Evolutionary conservation across 2,329 filamentous ascomycete genomes (phyloP).

Genomic region (Aspergillus sp.): DNA sequence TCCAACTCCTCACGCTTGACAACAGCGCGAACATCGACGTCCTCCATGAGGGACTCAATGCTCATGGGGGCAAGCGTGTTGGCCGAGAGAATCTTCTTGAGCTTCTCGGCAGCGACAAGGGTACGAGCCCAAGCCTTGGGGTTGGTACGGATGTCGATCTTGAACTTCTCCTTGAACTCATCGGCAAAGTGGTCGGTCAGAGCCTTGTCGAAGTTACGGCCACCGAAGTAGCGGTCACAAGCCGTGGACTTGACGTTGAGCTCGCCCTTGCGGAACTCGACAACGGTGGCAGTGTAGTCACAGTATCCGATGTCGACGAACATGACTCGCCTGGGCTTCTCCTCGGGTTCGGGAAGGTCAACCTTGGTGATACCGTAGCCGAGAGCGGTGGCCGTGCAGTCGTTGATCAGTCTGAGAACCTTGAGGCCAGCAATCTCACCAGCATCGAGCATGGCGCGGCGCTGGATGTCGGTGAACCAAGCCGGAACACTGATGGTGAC

Average conservation of each 20-base stretch:
- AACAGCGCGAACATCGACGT: conserved; percentile 84
- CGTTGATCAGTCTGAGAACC: conserved; percentile 91
- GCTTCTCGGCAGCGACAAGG: conserved; percentile 85
- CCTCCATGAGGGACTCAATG: conserved; percentile 98
- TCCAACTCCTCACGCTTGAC: conserved; percentile 94
- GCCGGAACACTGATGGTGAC: conserved; percentile 91
- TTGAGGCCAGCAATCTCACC: conserved; percentile 92
- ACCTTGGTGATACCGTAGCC: conserved; percentile 98
- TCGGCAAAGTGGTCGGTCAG: conserved; percentile 91
- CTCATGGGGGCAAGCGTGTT: conserved; percentile 90
- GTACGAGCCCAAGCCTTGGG: conserved; percentile 86
- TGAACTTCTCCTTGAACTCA: conserved; percentile 97
- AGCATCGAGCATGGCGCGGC: conserved; percentile 84
- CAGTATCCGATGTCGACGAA: conserved; percentile 96
- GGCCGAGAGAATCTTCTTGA: conserved; percentile 97
- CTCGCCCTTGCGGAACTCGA: conserved; percentile 97
- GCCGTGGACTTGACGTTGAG: conserved; percentile 88
- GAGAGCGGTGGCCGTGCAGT: conserved; percentile 92
- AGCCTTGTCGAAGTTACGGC: conserved; percentile 94
- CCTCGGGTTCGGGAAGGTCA: conserved; percentile 82
- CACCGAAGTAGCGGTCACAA: conserved; percentile 94
- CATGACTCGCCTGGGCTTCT: conserved; percentile 85
- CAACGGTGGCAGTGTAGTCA: conserved; percentile 90
- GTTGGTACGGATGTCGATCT: conserved; percentile 91
- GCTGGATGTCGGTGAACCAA: conserved; percentile 96